Conservation (phyloP, 371 early-diverging fungal species). For the Mucor plumbeus region DNA sequence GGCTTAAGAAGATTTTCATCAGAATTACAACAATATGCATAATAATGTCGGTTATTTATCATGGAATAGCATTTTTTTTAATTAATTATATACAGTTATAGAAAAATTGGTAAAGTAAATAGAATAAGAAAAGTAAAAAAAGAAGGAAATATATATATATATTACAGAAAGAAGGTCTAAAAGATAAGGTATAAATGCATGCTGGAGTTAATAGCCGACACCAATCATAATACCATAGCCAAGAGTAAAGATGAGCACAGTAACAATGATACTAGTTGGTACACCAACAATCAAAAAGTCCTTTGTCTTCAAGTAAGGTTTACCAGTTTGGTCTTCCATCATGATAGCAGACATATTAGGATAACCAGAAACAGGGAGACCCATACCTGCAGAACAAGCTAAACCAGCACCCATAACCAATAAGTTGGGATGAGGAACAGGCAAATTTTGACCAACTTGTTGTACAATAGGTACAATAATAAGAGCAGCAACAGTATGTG, state of each 20-base stretch:
- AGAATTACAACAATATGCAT: no score
- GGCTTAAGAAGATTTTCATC: no score
- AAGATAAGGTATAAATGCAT: no score
- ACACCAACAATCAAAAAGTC: constrained; percentile 90
- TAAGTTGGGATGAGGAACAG: constrained; percentile 83
- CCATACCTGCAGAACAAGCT: constrained; percentile 55
- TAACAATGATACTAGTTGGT: constrained; percentile 74
- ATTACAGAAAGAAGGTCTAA: no score
- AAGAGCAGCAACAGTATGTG: constrained; percentile 92
- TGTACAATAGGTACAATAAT: constrained; percentile 84
- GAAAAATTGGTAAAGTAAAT: no score
- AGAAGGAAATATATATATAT: no score
- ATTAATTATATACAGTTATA: no score
- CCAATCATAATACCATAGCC: constrained; percentile 74
- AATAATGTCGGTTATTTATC: no score
- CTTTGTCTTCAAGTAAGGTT: constrained; percentile 77
- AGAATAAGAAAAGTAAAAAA: no score
- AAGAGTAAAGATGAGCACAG: constrained; percentile 70
- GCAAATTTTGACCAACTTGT: constrained; percentile 73
- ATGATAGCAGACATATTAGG: constrained; percentile 97
- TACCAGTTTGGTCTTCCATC: constrained; percentile 89
- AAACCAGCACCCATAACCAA: constrained; percentile 80
- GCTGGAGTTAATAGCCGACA: constrained; percentile 35
- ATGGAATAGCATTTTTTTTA: no score
- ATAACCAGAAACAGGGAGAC: constrained; percentile 89